phyloP scores from a whole-genome alignment of 2,329 filamentous ascomycete genomes.

The Cytospora paraplurivora region DNA sequence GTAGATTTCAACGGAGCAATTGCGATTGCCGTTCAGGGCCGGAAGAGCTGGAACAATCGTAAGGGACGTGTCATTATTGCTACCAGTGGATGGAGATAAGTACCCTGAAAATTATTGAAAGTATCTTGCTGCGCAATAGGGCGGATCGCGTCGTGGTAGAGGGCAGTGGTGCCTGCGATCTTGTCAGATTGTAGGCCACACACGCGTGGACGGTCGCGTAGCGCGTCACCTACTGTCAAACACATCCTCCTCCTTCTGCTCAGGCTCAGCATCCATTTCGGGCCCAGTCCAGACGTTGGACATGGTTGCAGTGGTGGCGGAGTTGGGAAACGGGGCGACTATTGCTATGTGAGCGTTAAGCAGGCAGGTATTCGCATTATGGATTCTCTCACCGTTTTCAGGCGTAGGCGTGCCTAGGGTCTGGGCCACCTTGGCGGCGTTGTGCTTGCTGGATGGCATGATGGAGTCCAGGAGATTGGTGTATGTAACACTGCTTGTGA shows the following conservation, averaged over 20 bases:
- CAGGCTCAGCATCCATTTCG: not conserved
- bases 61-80: too few relatives aligned
- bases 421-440: slow-evolving; percentile 9
- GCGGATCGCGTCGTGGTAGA: slow-evolving; percentile 8
- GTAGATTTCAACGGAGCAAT: slow-evolving; percentile 13
- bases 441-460: slow-evolving; percentile 3
- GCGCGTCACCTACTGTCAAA: not conserved
- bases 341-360: not conserved
- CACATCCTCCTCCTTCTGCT: not conserved
- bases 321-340: not conserved
- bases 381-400: not conserved
- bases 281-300: not conserved
- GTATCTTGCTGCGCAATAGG: not conserved
- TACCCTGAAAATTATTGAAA: not conserved
- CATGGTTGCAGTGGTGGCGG: not conserved
- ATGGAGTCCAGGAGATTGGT: slow-evolving; percentile 11
- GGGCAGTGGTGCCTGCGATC: not conserved
- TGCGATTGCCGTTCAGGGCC: not conserved
- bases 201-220: not conserved
- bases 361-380: accelerated
- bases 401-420: slow-evolving; percentile 1
- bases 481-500: slow-evolving; percentile 7
- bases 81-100: too few relatives aligned
- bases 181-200: not conserved
- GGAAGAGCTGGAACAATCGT: not conserved